phyloP scores from a whole-genome alignment of 192 early-diverging fungal species.

The Mortierella antarctica region DNA sequence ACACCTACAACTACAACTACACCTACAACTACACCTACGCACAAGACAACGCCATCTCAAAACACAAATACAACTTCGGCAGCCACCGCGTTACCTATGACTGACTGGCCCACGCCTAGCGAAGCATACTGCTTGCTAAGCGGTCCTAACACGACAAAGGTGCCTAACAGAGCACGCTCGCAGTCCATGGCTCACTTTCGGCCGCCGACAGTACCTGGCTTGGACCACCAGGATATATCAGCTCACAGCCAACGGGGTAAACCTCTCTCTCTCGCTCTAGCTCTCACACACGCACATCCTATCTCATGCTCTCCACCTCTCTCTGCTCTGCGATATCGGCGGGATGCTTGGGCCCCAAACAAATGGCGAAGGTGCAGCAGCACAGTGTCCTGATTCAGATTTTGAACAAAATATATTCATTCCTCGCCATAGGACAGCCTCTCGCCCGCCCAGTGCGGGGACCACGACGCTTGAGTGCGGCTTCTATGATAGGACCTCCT shows the following conservation, averaged over 20 bases:
- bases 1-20: not conserved
- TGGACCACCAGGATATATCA: slow-evolving; percentile 4
- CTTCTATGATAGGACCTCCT: slow-evolving; percentile 21
- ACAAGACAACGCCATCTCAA: too few species aligned
- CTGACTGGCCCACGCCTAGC: not conserved
- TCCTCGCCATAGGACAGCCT: too few species aligned
- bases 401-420: too few species aligned
- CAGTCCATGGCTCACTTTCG: slow-evolving; percentile 44
- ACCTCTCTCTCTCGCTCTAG: not conserved
- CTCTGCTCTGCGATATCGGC: too few species aligned
- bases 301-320: not conserved
- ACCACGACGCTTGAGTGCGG: slow-evolving; percentile 21
- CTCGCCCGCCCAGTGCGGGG: not conserved
- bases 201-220: slow-evolving; percentile 2
- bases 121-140: not conserved
- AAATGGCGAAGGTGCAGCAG: too few species aligned
- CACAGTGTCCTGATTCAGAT: too few species aligned
- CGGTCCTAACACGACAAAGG: slow-evolving; percentile 5
- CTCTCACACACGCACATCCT: not conserved
- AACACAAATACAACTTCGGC: too few species aligned
- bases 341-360: too few species aligned
- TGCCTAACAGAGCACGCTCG: slow-evolving; percentile 35
- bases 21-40: too few species aligned
- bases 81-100: too few species aligned
- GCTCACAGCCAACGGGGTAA: slow-evolving; percentile 7